Conservation (phyloP, 2,329 filamentous ascomycete genomes). For the Capronia epimyces region DNA sequence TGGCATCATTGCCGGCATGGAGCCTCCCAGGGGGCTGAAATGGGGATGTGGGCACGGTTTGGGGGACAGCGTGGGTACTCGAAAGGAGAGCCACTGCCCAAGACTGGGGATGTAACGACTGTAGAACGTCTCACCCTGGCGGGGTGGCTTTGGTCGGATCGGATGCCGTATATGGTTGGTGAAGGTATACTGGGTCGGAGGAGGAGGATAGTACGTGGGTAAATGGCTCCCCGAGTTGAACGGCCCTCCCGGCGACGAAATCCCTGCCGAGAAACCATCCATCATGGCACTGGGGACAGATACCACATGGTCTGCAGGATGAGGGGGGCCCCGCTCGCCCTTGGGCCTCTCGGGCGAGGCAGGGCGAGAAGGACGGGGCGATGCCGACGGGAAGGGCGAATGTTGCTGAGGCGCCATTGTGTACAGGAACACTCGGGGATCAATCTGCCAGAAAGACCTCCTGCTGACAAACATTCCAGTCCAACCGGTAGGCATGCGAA, state of each 20-base stretch:
- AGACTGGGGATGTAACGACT: constrained; percentile 77
- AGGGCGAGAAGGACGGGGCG: constrained; percentile 48
- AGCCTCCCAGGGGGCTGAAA: constrained; percentile 51
- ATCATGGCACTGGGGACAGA: constrained; percentile 6
- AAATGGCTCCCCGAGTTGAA: constrained; percentile 79
- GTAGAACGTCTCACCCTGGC: constrained; percentile 89
- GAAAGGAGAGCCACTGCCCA: constrained; percentile 80
- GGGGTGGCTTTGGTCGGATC: constrained; percentile 76
- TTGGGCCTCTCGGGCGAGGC: constrained; percentile 42
- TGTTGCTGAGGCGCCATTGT: constrained; percentile 60
- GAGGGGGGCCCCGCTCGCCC: constrained; percentile 12
- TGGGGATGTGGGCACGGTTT: constrained; percentile 56
- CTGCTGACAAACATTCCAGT: constrained; percentile 74
- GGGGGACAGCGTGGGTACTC: constrained; percentile 67
- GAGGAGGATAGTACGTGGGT: constrained; percentile 83
- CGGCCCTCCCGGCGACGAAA: constrained; percentile 50
- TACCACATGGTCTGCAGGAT: constrained; percentile 14
- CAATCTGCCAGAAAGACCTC: constrained; percentile 85
- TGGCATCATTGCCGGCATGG: constrained; percentile 26
- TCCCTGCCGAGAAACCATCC: constrained; percentile 23
- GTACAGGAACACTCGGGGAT: constrained; percentile 81
- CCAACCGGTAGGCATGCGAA: constrained; percentile 63
- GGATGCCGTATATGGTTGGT: constrained; percentile 79
- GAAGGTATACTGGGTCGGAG: constrained; percentile 72
- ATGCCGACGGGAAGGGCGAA: constrained; percentile 45